These are phyloP conservation scores for Tolypocladium pustulatum DNA, from an alignment of 2,329 filamentous ascomycete genomes.

Conservation along the genomic window DNA sequence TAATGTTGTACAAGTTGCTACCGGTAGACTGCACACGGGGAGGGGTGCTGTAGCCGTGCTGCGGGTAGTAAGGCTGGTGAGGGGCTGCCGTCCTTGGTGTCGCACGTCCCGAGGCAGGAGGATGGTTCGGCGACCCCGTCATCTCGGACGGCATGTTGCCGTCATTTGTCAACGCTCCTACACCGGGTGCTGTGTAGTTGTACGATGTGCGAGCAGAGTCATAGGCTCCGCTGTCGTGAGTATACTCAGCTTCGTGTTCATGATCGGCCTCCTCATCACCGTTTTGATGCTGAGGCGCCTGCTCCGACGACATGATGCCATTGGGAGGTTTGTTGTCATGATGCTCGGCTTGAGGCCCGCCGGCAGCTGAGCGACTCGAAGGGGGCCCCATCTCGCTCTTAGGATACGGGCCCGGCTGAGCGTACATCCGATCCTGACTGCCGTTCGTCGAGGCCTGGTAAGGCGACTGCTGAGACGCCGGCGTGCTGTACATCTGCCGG, in stretches of 20 bases:
- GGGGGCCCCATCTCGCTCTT: slow-evolving; percentile 88
- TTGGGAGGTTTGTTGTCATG: slow-evolving; percentile 55
- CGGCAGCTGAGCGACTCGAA: slow-evolving; percentile 46
- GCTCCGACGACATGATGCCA: slow-evolving; percentile 47
- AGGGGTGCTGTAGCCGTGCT: slow-evolving; percentile 66
- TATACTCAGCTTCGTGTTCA: slow-evolving; percentile 75
- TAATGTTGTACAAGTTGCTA: slow-evolving; percentile 81
- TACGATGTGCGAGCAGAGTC: slow-evolving; percentile 64
- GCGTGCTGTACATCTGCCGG: slow-evolving; percentile 67
- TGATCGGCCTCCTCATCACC: slow-evolving; percentile 61
- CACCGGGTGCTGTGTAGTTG: slow-evolving; percentile 62
- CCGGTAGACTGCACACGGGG: slow-evolving; percentile 56
- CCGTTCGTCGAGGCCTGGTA: slow-evolving; percentile 54
- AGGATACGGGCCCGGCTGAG: slow-evolving; percentile 58
- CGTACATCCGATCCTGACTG: slow-evolving; percentile 55
- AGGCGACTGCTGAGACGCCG: slow-evolving; percentile 58
- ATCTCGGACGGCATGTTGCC: slow-evolving; percentile 77
- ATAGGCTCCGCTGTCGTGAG: slow-evolving; percentile 69
- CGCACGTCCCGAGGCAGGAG: slow-evolving; percentile 70
- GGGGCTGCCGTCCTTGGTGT: slow-evolving; percentile 72
- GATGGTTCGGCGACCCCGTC: slow-evolving; percentile 69
- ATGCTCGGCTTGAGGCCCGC: slow-evolving; percentile 49
- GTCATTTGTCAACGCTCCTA: slow-evolving; percentile 58
- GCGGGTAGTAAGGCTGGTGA: slow-evolving; percentile 62
- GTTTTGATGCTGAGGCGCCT: slow-evolving; percentile 40